Base-by-base conservation (phyloP, 2,329 filamentous ascomycete species). In the Colletotrichum sp. region DNA sequence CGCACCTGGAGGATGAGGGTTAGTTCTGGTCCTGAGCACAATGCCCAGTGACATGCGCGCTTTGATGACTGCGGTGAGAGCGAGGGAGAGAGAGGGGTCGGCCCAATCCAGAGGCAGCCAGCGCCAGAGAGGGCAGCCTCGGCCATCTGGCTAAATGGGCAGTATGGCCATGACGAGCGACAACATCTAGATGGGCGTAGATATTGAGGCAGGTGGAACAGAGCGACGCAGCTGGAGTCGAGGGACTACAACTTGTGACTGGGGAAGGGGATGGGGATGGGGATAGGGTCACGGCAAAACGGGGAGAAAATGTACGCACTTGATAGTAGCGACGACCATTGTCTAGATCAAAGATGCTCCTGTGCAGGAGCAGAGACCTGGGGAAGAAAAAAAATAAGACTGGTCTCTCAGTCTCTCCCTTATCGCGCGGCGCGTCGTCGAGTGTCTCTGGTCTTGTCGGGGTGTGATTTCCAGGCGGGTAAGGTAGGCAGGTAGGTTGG, bases 281-380 rank as follows among this genome's bases (percentile, higher is more conserved):
- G 72, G 64, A 77, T 32, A 26, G 63, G 67, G 49, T 10, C 64
- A 30, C 78, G 69, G 75, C 64, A 72, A 78, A 84, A 71, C 49
- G 39, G 66, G 6, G 28, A 78, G 78, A 75, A 68, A 78, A 77
- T 78, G 63, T 77, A 87, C 90, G 83, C 86, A 92, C 90, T 92
- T 92, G 86, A 92, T 92, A 81, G 90, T 92, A 88, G 90, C 90
- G 85, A 92, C 90, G 82, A 91, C 90, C 88, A 91, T 90, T 84
- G 87, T 90, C 85, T 82, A 85, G 80, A 81, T 83, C 81, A 81
- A 79, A 80, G 80, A 79, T 79, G 83, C 86, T 85, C 83, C 84
- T 83, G 78, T 77, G 79, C 72, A 82, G 84, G 86, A 86, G 84
- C 82, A 81, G 78, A 79, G 75, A 77, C 71, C 75, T 67, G 49